phyloP scores from a whole-genome alignment of 2,329 filamentous ascomycete species.

The Hymenoscyphus linearis region DNA sequence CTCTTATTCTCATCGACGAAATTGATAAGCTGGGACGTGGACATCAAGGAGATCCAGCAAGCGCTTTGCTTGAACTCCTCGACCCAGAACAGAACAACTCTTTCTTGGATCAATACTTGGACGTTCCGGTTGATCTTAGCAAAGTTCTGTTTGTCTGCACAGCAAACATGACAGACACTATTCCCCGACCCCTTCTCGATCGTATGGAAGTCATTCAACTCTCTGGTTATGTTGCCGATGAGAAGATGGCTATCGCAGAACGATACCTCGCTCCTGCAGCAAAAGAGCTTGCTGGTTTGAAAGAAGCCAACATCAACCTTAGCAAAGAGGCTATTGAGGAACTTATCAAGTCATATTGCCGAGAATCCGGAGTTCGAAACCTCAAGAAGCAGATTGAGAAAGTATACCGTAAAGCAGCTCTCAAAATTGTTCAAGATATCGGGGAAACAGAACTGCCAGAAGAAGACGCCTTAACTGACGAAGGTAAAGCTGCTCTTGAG shows the following conservation, averaged over 20 bases:
- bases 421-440: slow-evolving; percentile 94
- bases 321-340: slow-evolving; percentile 86
- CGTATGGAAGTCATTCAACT: slow-evolving; percentile 97
- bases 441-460: slow-evolving; percentile 80
- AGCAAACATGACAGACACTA: slow-evolving; percentile 98
- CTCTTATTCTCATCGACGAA: slow-evolving; percentile 92
- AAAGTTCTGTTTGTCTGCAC: slow-evolving; percentile 99
- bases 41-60: slow-evolving; percentile 93
- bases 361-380: slow-evolving; percentile 94
- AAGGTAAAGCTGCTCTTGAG: slow-evolving; percentile 73
- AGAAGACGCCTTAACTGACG: slow-evolving; percentile 74
- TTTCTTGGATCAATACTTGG: slow-evolving; percentile 98
- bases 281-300: slow-evolving; percentile 87
- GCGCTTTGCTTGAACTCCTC: slow-evolving; percentile 84
- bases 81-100: slow-evolving; percentile 97
- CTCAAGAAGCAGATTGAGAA: slow-evolving; percentile 99
- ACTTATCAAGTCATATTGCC: slow-evolving; percentile 96
- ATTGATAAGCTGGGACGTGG: slow-evolving; percentile 97
- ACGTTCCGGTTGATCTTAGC: slow-evolving; percentile 93
- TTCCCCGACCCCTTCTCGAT: slow-evolving; percentile 86
- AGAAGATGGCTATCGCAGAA: slow-evolving; percentile 98
- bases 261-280: slow-evolving; percentile 87
- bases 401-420: slow-evolving; percentile 91
- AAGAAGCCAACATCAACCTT: slow-evolving; percentile 84
- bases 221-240: slow-evolving; percentile 93